These are phyloP conservation scores for Suillus bovinus DNA, from an alignment of 768 basidiomycete species.

Conservation along the genomic window DNA sequence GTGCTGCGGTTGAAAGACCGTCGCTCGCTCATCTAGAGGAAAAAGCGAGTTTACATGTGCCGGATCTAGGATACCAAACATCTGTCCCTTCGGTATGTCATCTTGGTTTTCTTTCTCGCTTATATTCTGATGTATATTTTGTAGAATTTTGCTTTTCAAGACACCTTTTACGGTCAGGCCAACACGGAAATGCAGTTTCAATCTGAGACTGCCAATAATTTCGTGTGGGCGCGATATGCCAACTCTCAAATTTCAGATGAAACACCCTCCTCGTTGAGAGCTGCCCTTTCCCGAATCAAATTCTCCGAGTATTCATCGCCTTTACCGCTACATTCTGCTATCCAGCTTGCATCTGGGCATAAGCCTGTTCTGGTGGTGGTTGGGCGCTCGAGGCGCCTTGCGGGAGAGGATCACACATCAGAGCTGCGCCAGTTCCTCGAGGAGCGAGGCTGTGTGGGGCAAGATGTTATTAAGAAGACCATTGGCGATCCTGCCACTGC, in stretches of 20 bases:
- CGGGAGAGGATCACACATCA: conserved; percentile 52
- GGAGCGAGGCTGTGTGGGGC: conserved; percentile 22
- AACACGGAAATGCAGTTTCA: conserved; percentile 67
- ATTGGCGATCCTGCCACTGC: conserved; percentile 84
- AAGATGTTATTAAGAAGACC: conserved; percentile 61
- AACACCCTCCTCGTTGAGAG: conserved; percentile 8
- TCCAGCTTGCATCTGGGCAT: conserved; percentile 40
- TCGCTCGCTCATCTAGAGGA: conserved; percentile 57
- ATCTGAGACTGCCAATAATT: conserved; percentile 81
- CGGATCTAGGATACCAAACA: conserved; percentile 14
- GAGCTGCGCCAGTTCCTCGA: conserved; percentile 58
- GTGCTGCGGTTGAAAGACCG: conserved; percentile 61
- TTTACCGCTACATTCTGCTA: conserved; percentile 56
- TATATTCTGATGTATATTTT: conserved; percentile 10
- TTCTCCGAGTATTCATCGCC: conserved; percentile 55
- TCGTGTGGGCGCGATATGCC: conserved; percentile 72
- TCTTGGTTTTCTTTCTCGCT: background rate
- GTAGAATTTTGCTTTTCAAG: conserved; percentile 53
- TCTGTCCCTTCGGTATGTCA: conserved; percentile 14
- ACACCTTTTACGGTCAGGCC: conserved; percentile 70
- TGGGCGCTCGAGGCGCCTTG: conserved; percentile 76
- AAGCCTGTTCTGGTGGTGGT: conserved; percentile 61
- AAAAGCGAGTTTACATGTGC: conserved; percentile 41
- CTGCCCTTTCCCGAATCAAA: conserved; percentile 60
- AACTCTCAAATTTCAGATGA: conserved; percentile 16